Evolutionary conservation across 805 yeast genomes (phyloP).

Genomic region (Sugiyamaella marilandica): DNA sequence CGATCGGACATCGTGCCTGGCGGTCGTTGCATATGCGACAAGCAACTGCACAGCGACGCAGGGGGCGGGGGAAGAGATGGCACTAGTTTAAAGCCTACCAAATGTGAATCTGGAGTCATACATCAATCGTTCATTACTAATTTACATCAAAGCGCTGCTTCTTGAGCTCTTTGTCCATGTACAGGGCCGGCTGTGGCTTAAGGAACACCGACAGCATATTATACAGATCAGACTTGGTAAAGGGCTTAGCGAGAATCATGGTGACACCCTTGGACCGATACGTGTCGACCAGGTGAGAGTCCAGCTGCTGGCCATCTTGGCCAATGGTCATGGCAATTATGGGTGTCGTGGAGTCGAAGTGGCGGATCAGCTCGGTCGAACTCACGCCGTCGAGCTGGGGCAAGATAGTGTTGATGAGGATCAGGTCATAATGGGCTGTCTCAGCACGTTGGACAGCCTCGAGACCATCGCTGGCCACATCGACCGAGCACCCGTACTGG

Average conservation of each 20-base stretch:
- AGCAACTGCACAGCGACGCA: too few species aligned
- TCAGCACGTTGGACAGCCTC: constrained; percentile 82
- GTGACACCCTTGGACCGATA: constrained; percentile 86
- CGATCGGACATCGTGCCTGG: background rate
- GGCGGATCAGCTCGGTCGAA: constrained; percentile 73
- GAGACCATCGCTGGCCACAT: constrained; percentile 88
- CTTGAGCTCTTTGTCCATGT: constrained; percentile 1
- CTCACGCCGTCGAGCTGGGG: constrained; percentile 59
- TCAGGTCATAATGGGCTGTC: constrained; percentile 50
- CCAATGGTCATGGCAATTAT: constrained; percentile 45
- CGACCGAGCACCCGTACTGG: constrained; percentile 88
- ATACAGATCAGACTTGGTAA: constrained; percentile 79
- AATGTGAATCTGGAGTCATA: background rate
- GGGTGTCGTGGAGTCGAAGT: constrained; percentile 80
- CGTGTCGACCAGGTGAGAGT: constrained; percentile 23
- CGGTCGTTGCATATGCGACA: background rate
- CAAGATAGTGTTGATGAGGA: constrained; percentile 55
- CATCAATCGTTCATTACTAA: background rate
- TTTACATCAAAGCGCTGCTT: constrained; percentile 3
- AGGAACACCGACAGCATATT: constrained; percentile 45
- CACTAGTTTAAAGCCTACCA: too few species aligned
- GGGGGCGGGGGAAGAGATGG: too few species aligned
- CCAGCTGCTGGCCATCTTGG: constrained; percentile 6
- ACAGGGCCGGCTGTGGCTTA: background rate
- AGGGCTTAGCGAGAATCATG: constrained; percentile 90